Base-by-base conservation (phyloP, 805 yeast species). In the Wickerhamiella dianesei region DNA sequence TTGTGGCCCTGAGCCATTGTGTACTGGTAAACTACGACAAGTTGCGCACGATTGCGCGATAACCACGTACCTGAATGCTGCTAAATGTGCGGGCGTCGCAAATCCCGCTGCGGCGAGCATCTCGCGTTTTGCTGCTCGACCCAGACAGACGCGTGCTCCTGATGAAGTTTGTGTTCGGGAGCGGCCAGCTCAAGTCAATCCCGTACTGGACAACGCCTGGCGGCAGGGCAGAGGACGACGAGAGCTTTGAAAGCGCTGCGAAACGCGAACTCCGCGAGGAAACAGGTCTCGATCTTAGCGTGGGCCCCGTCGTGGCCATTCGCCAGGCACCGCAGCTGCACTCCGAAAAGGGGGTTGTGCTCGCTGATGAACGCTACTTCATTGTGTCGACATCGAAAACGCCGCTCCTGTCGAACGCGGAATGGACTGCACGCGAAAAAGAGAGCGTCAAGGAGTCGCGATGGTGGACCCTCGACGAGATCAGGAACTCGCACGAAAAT, bases 241-340 rank as follows among this genome's bases (percentile, higher is more conserved):
- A 53, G 44, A 19, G 53, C 20, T 53, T 45, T 37, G 47, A 5
- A 18, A 46, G 29, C 16, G 48, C 52, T 21, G 56, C 56, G 13
- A 17, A 13, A 22, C 49, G 56, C 37, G 56, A 53, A 35, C 45
- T 53, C 21, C n/a, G 4, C 19, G 56, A 53, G 41, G 56, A 53
- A 35, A 53, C 56, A 1, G 56, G 56, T n/a, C 29, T 53, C 16
- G 3, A n/a, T 12, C 21, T 29, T 13, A 20, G n/a, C 14, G 4
- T 48, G 4, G 19, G 22, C 25, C 45, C 45, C 13, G 43, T 46
- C 16, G 35, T 53, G 4, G 56, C 56, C 13, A 25, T 14, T 17
- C 45, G 56, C 22, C 21, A 21, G 21, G 56, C 56, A 17, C 56
- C 56, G 14, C 43, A 52, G 35, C 37, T 53, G 43, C 17, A 42